Evolutionary conservation across 495 filamentous ascomycete species (phyloP), one percentile per base, ranked within the genome.

Genomic region (Aspergillus funiculosus): DNA sequence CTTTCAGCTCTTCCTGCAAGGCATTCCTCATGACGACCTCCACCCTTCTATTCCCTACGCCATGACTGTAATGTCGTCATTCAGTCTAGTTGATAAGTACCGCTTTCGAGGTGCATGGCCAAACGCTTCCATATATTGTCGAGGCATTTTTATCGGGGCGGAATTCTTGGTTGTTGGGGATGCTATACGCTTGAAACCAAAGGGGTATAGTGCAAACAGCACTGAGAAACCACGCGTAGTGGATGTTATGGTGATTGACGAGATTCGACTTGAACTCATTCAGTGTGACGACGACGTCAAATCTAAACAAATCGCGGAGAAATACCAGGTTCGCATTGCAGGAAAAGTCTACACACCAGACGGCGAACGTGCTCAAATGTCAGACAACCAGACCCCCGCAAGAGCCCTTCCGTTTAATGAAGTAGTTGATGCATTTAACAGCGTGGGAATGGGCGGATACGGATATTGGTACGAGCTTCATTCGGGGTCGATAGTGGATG

Each of bases 11-110:
- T 71, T 72, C 42, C 49, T 82, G 5, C 47, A 56, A n/a, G 56
- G 52, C 2, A 53, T 66, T 3, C 51, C 66, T 0, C 60, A 64
- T 24, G 51, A 67, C 1, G 39, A 71, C 1, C 63, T 69, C 38
- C 77, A 82, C 48, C 71, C 73, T 1, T 79, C 78, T 2, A 72
- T 83, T 32, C 61, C 66, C 37, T 59, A 79, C 47, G 78, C 77
- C 18, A 47, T 81, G 49, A 79, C 64, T 1, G 59, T 71, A 9
- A 76, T 75, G 64, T 64, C 73, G 4, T 72, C 74, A 1, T 67
- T 77, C 43, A 76, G 74, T 20, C 40, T 81, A 10, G 37, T 78
- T 1, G 69, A 74, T 10, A 74, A 72, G 27, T 66, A 65, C 28
- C 67, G 61, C 32, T 73, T 82, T 50, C 62, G 50, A 31, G 80